These are phyloP conservation scores for Chaetoceros muelleri DNA, from an alignment of 108 stramenopile species.

Conservation along the genomic window DNA sequence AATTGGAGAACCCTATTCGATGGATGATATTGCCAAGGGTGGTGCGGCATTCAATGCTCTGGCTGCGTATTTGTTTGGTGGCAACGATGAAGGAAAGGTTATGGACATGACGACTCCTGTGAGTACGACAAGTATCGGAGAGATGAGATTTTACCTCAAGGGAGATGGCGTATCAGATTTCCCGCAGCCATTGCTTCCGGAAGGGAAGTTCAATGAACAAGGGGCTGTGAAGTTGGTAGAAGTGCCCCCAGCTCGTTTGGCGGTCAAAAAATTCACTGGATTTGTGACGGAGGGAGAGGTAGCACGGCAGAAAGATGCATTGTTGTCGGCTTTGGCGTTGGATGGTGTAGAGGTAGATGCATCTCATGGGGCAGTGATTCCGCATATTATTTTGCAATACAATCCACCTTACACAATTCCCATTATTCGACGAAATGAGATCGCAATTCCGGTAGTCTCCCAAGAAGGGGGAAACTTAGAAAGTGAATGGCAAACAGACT, in stretches of 20 bases:
- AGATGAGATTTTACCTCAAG: slow-evolving; percentile 76
- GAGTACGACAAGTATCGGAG: slow-evolving; percentile 66
- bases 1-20: slow-evolving; percentile 32
- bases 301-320: slow-evolving; percentile 72
- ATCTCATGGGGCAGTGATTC: slow-evolving; percentile 53
- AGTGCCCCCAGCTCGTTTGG: slow-evolving; percentile 59
- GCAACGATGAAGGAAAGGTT: slow-evolving; percentile 55
- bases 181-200: slow-evolving; percentile 30
- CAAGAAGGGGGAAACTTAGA: slow-evolving; percentile 14
- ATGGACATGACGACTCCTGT: slow-evolving; percentile 96
- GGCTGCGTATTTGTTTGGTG: slow-evolving; percentile 89
- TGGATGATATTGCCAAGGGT: slow-evolving; percentile 38
- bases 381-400: slow-evolving; percentile 86
- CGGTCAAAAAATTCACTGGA: slow-evolving; percentile 72
- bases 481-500: slow-evolving; percentile 20
- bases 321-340: slow-evolving; percentile 51
- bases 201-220: slow-evolving; percentile 21
- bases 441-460: slow-evolving; percentile 54
- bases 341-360: slow-evolving; percentile 80
- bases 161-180: slow-evolving; percentile 16
- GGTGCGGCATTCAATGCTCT: slow-evolving; percentile 81
- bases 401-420: slow-evolving; percentile 93
- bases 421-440: slow-evolving; percentile 80
- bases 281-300: slow-evolving; percentile 90
- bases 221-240: slow-evolving; percentile 49